These are phyloP conservation scores for Teunomyces stri DNA, from an alignment of 805 yeast species.

Conservation along the genomic window DNA sequence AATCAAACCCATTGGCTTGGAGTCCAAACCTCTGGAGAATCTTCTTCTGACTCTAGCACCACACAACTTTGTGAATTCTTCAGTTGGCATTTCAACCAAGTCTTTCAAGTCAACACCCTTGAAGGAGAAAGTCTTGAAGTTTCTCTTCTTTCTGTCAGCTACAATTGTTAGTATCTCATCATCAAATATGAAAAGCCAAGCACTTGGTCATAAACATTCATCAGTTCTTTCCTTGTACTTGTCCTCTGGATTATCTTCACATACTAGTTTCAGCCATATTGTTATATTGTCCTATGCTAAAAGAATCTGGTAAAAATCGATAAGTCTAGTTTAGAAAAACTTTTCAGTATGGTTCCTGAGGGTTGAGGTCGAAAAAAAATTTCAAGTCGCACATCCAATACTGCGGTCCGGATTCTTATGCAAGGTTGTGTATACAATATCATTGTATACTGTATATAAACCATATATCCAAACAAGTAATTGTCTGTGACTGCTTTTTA, in stretches of 20 bases:
- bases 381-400: background rate
- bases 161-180: constrained; percentile 20
- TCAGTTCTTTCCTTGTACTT: background rate
- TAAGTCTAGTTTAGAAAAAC: constrained; percentile 11
- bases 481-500: constrained; percentile 1
- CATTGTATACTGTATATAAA: background rate
- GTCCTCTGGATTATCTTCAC: constrained; percentile 14
- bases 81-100: constrained; percentile 89
- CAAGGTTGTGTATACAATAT: background rate
- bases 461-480: background rate
- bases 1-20: constrained; percentile 93
- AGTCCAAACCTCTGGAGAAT: constrained; percentile 95
- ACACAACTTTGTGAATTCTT: constrained; percentile 95
- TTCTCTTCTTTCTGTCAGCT: constrained; percentile 79
- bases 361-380: constrained; percentile 1
- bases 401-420: background rate
- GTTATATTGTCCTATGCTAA: constrained; percentile 10
- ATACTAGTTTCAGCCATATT: constrained; percentile 39
- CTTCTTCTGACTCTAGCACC: constrained; percentile 99
- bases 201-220: background rate
- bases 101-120: constrained; percentile 97
- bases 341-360: constrained; percentile 9
- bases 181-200: background rate
- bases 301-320: constrained; percentile 9
- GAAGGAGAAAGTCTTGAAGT: constrained; percentile 95